Evolutionary conservation across 2,329 filamentous ascomycete genomes (phyloP), one percentile per base, ranked within the genome.

Genomic region (Metarhizium album): DNA sequence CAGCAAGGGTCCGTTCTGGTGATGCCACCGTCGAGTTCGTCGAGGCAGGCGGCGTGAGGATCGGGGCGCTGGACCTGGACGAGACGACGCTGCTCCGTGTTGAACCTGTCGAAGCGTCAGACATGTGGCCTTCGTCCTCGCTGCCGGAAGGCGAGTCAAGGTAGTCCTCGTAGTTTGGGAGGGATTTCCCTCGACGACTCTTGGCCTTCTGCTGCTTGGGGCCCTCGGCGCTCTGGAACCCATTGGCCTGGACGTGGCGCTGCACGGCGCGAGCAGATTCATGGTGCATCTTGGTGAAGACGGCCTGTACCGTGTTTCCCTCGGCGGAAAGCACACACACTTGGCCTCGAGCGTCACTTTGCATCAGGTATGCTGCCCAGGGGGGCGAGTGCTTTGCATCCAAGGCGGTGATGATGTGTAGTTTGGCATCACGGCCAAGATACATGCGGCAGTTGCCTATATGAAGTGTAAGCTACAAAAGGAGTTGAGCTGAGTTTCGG

Each of bases 181-280:
- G 11, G 27, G 27, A 6, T 11, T 29, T 29, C 18, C 38, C 14
- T 14, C 38, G 38, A 4, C 38, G 38, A 11, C n/a, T 42, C 38
- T 22, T n/a, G 38, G n/a, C 18, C n/a, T 48, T 38, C 33, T 35
- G 20, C 33, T 35, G 20, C 18, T 46, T 11, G 29, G 24, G 27
- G 24, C 40, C 24, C 51, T 49, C 8, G 58, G 56, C 22, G 55
- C 52, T 13, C 57, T 55, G 61, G 47, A 65, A 70, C 45, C 68
- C 69, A 45, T 67, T 62, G 23, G 58, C 57, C n/a, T 52, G 40
- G 49, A 68, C 61, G 55, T 55, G 56, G 43, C 54, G 53, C 51
- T 62, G 54, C 42, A 69, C 64, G n/a, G 64, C 65, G 42, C 67
- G 64, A n/a, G 69, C 68, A 9, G 68, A 68, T 53, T 63, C 66